Percentiles rank a stretch among this genome's conserved stretches.
Conservation (phyloP, 1,284 basidiomycete species). For the Meripilus lineatus region DNA sequence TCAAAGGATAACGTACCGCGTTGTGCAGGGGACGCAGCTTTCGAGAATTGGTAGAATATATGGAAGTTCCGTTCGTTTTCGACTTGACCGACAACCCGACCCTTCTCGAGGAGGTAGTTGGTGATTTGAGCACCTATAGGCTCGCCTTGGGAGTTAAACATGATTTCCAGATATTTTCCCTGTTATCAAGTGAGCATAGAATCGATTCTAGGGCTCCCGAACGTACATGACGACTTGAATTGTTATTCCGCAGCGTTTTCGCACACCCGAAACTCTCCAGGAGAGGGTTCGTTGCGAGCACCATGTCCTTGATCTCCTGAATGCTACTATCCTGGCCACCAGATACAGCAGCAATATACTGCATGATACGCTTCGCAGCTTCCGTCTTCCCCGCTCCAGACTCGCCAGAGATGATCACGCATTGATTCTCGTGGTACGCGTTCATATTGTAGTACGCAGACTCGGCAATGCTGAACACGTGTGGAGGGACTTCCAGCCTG, state of each 20-base stretch:
- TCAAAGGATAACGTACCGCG: constrained; percentile 51
- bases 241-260: constrained; percentile 98
- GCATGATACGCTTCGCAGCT: constrained; percentile 98
- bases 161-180: constrained; percentile 99
- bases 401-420: constrained; percentile 99
- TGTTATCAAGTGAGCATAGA: constrained; percentile 26
- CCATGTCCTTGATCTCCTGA: constrained; percentile 99
- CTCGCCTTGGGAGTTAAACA: constrained; percentile 92
- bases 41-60: constrained; percentile 99
- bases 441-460: constrained; percentile 99
- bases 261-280: constrained; percentile 99
- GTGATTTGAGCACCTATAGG: constrained; percentile 98
- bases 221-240: constrained; percentile 94
- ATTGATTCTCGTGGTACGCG: constrained; percentile 99
- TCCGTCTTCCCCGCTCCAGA: constrained; percentile 98
- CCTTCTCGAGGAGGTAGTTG: constrained; percentile 97
- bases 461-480: constrained; percentile 98
- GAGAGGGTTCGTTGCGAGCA: constrained; percentile 97
- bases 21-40: constrained; percentile 86
- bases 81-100: constrained; percentile 95
- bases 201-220: constrained; percentile 11
- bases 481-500: constrained; percentile 94
- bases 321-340: constrained; percentile 83
- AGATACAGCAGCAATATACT: constrained; percentile 97
- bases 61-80: constrained; percentile 98